Conservation (phyloP, 208 protist species). For the Leishmania guyanensis region DNA sequence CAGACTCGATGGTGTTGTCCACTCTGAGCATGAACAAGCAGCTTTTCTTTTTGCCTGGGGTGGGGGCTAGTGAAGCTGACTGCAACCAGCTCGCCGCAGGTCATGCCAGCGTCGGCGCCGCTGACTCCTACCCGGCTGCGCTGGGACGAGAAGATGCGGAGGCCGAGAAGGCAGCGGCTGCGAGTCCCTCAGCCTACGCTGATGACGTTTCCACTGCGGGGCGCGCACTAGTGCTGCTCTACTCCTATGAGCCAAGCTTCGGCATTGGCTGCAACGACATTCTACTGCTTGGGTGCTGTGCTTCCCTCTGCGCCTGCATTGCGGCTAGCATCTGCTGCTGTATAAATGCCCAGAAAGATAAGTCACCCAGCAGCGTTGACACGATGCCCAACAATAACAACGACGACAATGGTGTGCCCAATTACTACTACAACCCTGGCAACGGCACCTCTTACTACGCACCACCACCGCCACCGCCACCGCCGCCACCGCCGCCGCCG, state of each 20-base stretch:
- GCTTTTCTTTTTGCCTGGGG: conserved; percentile 1
- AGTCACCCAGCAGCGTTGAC: neutral
- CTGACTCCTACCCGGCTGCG: neutral
- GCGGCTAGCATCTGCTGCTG: conserved; percentile 25
- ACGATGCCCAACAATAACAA: conserved; percentile 1
- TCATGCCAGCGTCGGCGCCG: neutral
- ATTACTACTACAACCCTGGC: conserved; percentile 4
- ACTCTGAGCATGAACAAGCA: neutral
- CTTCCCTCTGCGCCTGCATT: conserved; percentile 22
- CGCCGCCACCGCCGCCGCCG: too few species aligned
- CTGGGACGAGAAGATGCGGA: neutral
- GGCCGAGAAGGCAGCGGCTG: neutral
- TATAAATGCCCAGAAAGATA: conserved; percentile 5
- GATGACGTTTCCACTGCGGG: neutral
- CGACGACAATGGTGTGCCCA: neutral
- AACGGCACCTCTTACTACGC: conserved; percentile 6
- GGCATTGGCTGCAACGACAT: conserved; percentile 13
- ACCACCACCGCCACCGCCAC: too few species aligned
- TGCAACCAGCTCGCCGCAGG: neutral
- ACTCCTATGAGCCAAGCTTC: conserved; percentile 15
- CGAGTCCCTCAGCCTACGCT: neutral
- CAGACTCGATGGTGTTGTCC: conserved; percentile 3
- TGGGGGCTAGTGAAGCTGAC: neutral
- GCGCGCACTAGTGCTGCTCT: conserved; percentile 25
- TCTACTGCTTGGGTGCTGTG: conserved; percentile 18